Conservation (phyloP, 106 monocot genomes). For the Dendrobium officinale region DNA sequence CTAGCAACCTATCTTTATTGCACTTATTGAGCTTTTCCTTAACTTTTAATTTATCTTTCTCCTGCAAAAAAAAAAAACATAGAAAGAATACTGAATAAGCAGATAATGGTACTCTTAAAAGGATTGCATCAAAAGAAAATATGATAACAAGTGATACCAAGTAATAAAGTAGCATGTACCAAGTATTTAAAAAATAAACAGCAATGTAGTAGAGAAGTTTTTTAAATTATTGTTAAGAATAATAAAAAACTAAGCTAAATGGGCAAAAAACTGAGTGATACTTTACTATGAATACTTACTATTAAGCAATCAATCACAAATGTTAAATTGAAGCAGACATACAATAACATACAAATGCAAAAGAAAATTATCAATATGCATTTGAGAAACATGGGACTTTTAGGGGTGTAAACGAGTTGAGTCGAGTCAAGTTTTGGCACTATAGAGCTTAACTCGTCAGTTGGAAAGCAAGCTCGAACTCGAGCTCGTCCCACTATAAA, state of each 20-base stretch:
- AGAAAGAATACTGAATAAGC: background rate
- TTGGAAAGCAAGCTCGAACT: no score
- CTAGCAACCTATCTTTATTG: slow-evolving; percentile 46
- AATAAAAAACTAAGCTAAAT: background rate
- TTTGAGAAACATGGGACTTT: no score
- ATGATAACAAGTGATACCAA: background rate
- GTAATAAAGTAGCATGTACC: background rate
- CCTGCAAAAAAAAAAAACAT: slow-evolving; percentile 17
- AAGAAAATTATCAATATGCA: no score
- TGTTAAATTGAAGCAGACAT: background rate
- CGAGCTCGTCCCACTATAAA: no score
- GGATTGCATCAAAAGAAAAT: background rate
- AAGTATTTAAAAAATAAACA: background rate
- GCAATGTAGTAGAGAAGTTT: background rate
- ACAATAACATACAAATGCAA: background rate
- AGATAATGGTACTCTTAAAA: background rate
- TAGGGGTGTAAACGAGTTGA: no score
- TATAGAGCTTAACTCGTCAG: no score
- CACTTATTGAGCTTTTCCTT: slow-evolving; percentile 48
- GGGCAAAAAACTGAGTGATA: background rate
- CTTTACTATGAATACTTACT: background rate
- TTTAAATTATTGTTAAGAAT: background rate
- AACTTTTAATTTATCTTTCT: slow-evolving; percentile 34
- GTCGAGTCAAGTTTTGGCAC: no score
- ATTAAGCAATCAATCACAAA: background rate